A percentile compares a stretch with the other conserved stretches of the same genome.
These are phyloP conservation scores for Leptodontidium sp. DNA, from an alignment of 2,329 filamentous ascomycete species.

Conservation along the genomic window DNA sequence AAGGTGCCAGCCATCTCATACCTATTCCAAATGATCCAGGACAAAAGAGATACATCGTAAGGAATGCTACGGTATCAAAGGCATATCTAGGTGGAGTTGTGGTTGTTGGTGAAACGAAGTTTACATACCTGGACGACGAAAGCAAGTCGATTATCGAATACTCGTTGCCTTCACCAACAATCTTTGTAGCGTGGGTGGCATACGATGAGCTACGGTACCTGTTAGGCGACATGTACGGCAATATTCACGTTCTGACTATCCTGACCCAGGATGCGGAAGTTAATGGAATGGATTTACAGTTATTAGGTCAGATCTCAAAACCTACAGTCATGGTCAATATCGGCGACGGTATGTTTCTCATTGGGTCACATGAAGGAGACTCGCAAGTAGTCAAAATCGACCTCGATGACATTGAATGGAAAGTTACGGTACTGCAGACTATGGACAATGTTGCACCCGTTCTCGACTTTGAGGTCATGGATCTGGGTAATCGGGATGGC, in stretches of 20 bases:
- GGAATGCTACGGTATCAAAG: constrained; percentile 56
- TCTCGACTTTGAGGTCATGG: constrained; percentile 94
- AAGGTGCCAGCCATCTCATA: constrained; percentile 67
- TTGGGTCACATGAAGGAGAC: constrained; percentile 93
- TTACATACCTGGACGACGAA: constrained; percentile 86
- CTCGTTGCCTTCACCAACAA: constrained; percentile 74
- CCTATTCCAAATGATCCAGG: constrained; percentile 65
- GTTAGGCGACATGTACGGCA: constrained; percentile 91
- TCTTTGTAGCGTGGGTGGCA: constrained; percentile 92
- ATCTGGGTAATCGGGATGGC: constrained; percentile 85
- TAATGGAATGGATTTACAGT: constrained; percentile 73
- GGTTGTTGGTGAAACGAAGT: constrained; percentile 79
- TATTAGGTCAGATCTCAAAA: constrained; percentile 73
- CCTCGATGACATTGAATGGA: constrained; percentile 56
- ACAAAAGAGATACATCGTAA: constrained; percentile 67
- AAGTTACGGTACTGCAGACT: constrained; percentile 73
- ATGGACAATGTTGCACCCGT: constrained; percentile 89
- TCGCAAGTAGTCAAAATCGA: constrained; percentile 79
- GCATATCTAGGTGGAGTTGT: constrained; percentile 75
- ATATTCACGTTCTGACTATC: constrained; percentile 84
- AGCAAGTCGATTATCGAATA: constrained; percentile 72
- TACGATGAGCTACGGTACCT: constrained; percentile 84
- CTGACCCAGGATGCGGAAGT: constrained; percentile 72
- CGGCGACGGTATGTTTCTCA: constrained; percentile 75
- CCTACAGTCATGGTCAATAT: constrained; percentile 84